Conservation (phyloP, 140 eudicot species). For the Stevia rebaudiana region DNA sequence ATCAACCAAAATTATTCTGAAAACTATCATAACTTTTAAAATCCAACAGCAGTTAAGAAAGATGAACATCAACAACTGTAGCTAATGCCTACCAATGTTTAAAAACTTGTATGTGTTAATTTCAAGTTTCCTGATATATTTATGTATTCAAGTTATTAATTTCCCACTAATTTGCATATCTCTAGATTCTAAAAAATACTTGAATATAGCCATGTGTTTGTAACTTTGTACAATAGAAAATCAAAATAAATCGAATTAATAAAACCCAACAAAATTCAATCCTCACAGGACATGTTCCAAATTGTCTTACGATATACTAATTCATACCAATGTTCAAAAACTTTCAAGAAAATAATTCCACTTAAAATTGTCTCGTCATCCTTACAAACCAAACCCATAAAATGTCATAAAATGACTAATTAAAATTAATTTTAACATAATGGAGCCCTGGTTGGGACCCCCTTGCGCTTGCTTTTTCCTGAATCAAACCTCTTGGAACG, state of each 20-base stretch:
- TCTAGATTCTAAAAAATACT: neutral
- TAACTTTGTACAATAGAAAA: neutral
- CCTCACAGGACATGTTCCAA: neutral
- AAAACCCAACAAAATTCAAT: neutral
- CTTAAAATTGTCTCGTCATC: neutral
- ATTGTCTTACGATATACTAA: neutral
- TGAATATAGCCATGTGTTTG: neutral
- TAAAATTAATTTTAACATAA: neutral
- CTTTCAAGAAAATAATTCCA: neutral
- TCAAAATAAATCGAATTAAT: neutral
- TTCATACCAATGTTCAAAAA: neutral
- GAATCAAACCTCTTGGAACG: neutral
- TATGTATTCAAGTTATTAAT: neutral
- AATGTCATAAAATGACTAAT: neutral
- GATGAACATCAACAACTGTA: too few species aligned
- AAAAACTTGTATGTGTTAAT: too few species aligned
- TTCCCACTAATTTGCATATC: neutral
- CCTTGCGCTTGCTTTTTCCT: conserved; percentile 8
- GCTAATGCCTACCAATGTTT: too few species aligned
- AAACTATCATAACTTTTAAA: too few species aligned
- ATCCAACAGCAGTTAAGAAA: too few species aligned
- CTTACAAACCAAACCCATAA: conserved; percentile 5
- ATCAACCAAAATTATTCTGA: too few species aligned
- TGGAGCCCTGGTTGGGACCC: conserved; percentile 17
- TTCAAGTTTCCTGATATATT: neutral